Evolutionary conservation across 148 eudicot species (phyloP).

Genomic region (Rhododendron simsii): DNA sequence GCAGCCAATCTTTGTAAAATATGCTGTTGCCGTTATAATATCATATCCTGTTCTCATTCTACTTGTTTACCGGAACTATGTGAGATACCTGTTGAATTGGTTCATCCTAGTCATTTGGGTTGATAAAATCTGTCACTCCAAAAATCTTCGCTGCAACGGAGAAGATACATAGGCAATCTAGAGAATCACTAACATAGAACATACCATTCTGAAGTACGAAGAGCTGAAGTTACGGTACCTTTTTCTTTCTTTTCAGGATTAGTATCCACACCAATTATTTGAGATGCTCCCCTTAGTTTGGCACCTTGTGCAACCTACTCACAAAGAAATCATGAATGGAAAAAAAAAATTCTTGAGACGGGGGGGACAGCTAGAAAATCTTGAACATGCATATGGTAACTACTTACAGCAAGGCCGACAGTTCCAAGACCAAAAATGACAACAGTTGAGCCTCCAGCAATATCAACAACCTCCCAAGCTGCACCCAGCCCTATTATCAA

Average conservation of each 20-base stretch:
- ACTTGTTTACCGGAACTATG: background rate
- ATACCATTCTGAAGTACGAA: background rate
- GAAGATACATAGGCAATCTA: slow-evolving; percentile 1
- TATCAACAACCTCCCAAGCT: slow-evolving; percentile 92
- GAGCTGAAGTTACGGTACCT: slow-evolving; percentile 30
- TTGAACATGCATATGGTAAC: background rate
- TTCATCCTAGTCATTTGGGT: slow-evolving; percentile 64
- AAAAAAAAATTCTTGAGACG: background rate
- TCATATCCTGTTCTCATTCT: background rate
- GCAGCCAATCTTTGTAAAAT: too few species aligned
- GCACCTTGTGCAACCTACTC: slow-evolving; percentile 59
- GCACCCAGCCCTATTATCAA: slow-evolving; percentile 74
- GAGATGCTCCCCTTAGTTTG: slow-evolving; percentile 66
- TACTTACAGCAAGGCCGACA: slow-evolving; percentile 91
- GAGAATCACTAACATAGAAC: background rate
- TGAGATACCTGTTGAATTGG: slow-evolving; percentile 73
- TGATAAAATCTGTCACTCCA: slow-evolving; percentile 83
- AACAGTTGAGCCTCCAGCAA: slow-evolving; percentile 63
- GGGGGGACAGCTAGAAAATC: slow-evolving; percentile 20
- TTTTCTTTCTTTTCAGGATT: slow-evolving; percentile 59
- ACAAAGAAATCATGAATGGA: background rate
- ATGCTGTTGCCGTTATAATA: background rate
- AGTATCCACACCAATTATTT: slow-evolving; percentile 79
- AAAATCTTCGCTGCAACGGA: slow-evolving; percentile 56
- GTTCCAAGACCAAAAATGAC: slow-evolving; percentile 96